Percentiles rank a stretch among this genome's conserved stretches.
Evolutionary conservation across 768 basidiomycete species (phyloP).

Genomic region (Rhodosporidiobolus odoratus): DNA sequence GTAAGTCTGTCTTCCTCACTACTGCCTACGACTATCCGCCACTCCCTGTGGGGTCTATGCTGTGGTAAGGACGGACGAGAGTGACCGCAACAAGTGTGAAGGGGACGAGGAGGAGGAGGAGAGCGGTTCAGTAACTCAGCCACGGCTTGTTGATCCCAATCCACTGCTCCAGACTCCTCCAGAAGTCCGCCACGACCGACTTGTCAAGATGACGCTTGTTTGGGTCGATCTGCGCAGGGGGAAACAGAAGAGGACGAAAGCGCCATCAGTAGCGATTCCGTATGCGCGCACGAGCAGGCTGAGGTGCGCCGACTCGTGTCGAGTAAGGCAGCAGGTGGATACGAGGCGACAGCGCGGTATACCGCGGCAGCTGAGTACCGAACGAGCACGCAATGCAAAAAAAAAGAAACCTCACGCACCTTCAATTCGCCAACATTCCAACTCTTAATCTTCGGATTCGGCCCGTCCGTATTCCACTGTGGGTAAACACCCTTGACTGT

Average conservation of each 20-base stretch:
- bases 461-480: conserved; percentile 87
- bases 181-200: conserved; percentile 89
- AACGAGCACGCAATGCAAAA: neutral
- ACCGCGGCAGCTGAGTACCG: neutral
- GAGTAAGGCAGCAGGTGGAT: too few relatives aligned
- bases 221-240: conserved; percentile 67
- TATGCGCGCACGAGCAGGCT: neutral
- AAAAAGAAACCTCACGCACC: conserved; percentile 49
- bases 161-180: conserved; percentile 86
- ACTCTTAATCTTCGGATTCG: conserved; percentile 79
- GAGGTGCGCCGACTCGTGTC: neutral
- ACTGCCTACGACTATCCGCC: too few relatives aligned
- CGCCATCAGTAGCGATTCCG: neutral
- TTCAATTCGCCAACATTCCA: conserved; percentile 97
- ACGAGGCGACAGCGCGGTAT: too few relatives aligned
- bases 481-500: conserved; percentile 92
- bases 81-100: neutral
- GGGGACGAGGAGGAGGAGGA: neutral
- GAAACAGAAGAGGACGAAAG: neutral
- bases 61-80: neutral
- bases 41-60: too few relatives aligned
- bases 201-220: conserved; percentile 87
- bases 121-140: conserved; percentile 50
- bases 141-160: conserved; percentile 72
- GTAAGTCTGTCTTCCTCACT: too few relatives aligned